Evolutionary conservation across 2,329 filamentous ascomycete species (phyloP).

Genomic region (Colletotrichum sp.): DNA sequence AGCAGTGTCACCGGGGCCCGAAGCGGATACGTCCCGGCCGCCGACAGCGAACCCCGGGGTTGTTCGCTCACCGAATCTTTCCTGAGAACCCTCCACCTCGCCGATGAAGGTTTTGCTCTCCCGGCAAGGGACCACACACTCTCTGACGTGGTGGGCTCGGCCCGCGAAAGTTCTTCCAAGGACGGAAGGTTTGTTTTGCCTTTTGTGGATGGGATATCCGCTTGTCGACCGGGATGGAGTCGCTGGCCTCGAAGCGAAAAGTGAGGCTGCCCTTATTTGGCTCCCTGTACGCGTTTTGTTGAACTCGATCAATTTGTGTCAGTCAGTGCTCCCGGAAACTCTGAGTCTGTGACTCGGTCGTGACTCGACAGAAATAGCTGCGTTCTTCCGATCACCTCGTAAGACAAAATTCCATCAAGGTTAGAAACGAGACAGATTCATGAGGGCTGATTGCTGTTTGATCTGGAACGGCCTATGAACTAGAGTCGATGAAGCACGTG

Average conservation of each 20-base stretch:
- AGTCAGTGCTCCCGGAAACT: not conserved
- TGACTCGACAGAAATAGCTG: not conserved
- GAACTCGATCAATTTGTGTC: not conserved
- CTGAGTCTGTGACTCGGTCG: not conserved
- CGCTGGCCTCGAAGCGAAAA: not conserved
- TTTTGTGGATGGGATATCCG: not conserved
- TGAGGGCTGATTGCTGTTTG: not conserved
- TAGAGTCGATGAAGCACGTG: not conserved
- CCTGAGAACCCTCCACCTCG: not conserved
- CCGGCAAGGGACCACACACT: not conserved
- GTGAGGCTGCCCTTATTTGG: not conserved
- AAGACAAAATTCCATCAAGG: not conserved
- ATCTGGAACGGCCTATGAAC: not conserved
- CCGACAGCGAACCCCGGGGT: constrained; percentile 2
- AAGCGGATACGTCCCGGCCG: not conserved
- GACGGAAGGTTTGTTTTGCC: not conserved
- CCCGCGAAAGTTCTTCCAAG: constrained; percentile 3
- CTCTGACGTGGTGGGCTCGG: not conserved
- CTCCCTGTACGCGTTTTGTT: not conserved
- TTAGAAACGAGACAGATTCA: not conserved
- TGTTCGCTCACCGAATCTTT: not conserved
- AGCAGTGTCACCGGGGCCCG: not conserved
- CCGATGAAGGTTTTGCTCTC: not conserved
- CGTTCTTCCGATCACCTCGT: not conserved
- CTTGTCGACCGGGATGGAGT: not conserved